Base-by-base conservation (phyloP, 1,284 basidiomycete genomes). In the Leccinum pachyderme region DNA sequence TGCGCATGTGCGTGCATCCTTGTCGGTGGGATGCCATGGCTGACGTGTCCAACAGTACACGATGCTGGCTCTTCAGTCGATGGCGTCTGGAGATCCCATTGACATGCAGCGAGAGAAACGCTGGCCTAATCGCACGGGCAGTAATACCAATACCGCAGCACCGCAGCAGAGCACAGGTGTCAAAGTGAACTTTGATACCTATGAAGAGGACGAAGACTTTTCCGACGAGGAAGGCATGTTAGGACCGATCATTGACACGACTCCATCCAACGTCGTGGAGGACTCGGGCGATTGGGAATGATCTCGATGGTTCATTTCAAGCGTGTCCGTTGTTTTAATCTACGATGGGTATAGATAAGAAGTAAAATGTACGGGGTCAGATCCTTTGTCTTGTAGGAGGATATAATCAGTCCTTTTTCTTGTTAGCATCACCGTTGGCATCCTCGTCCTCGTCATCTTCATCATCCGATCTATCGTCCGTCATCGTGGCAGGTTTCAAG, bases 41-140 rank as follows among this genome's bases (percentile, higher is more conserved):
- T 59, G 18, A 61, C 24, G 4, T 12, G 45, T 35, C 8, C 51
- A 49, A n/a, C 56, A 89, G 86, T 89, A 82, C 61, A 91, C 89
- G 0, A 70, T 89, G 49, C 69, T 80, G 48, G 81, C 81, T 4
- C 67, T 89, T 67, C 78, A 77, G 48, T 67, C 73, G 24, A 89
- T 92, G 89, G 87, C 86, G 5, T 74, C 76, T 22, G 87, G 87
- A 4, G 82, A 84, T 57, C 82, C 82, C 9, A 60, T 91, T 11
- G 88, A 91, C 66, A 75, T 77, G 51, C 87, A 91, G 63, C 78
- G 89, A 52, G 85, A 89, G 62, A 76, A 80, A 61, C 77, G 89
- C 44, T 91, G 90, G 89, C 89, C 89, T 5, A 80, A 79, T 55
- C 82, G 79, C 50, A 82, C 71, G 5, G 49, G 52, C 2, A 64